Evolutionary conservation across 164 flowering plant species (phyloP).

Genomic region (Stephania cephalantha): DNA sequence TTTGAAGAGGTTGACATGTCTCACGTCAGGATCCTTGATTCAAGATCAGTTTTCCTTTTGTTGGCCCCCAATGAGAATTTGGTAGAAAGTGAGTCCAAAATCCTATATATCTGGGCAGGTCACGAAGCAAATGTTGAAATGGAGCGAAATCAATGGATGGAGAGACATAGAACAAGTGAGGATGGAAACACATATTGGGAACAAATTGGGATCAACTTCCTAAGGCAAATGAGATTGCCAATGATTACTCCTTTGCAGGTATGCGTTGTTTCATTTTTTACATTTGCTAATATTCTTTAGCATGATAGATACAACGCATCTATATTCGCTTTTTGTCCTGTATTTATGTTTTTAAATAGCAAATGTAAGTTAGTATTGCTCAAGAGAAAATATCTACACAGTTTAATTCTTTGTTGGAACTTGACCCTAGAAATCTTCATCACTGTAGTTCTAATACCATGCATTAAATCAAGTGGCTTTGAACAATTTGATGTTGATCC

Average conservation of each 20-base stretch:
- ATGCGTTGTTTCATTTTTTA: constrained; percentile 8
- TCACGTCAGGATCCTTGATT: constrained; percentile 26
- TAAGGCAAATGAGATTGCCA: constrained; percentile 34
- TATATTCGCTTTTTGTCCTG: neutral
- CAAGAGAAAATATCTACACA: neutral
- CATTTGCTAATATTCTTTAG: neutral
- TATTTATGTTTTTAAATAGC: neutral
- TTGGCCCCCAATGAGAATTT: constrained; percentile 17
- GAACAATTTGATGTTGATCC: no score
- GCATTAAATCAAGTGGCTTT: no score
- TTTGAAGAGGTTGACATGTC: constrained; percentile 32
- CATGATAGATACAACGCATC: neutral
- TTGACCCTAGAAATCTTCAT: neutral
- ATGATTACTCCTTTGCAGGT: constrained; percentile 40
- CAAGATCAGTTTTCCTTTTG: constrained; percentile 38
- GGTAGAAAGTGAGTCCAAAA: constrained; percentile 14
- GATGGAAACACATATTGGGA: constrained; percentile 22
- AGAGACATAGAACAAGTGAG: constrained; percentile 8
- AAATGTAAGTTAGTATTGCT: neutral
- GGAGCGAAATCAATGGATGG: constrained; percentile 15
- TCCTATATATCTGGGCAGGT: constrained; percentile 46
- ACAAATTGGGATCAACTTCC: constrained; percentile 27
- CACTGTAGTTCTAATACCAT: neutral
- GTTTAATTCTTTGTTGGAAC: neutral
- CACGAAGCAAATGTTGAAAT: constrained; percentile 18